phyloP scores from a whole-genome alignment of 2,329 filamentous ascomycete species.

The Exophiala mesophila region DNA sequence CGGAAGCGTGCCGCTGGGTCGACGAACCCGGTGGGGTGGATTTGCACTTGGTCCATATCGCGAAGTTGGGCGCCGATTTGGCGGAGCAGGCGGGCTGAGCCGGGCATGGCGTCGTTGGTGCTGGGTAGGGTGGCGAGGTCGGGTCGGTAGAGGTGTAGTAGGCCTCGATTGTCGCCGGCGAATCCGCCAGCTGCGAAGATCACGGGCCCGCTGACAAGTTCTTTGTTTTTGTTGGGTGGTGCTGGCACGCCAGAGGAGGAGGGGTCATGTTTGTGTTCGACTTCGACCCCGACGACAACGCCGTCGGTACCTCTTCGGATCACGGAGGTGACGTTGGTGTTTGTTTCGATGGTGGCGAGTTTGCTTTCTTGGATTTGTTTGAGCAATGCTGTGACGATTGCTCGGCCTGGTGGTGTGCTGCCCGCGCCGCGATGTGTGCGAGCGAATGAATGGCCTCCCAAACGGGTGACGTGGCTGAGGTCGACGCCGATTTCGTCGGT shows the following conservation, averaged over 20 bases:
- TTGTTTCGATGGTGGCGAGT: constrained; percentile 50
- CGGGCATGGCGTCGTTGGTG: constrained; percentile 57
- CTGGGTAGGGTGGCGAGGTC: constrained; percentile 58
- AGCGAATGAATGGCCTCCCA: constrained; percentile 56
- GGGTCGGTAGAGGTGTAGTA: constrained; percentile 53
- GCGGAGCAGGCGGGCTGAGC: constrained; percentile 45
- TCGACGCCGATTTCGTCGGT: constrained; percentile 55
- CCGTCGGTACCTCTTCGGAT: constrained; percentile 29
- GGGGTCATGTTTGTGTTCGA: background rate
- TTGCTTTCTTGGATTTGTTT: constrained; percentile 46
- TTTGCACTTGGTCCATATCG: constrained; percentile 52
- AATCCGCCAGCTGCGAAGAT: constrained; percentile 61
- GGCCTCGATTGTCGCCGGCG: constrained; percentile 55
- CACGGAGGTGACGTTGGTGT: constrained; percentile 51
- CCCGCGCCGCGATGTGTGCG: constrained; percentile 56
- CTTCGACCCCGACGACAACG: constrained; percentile 46
- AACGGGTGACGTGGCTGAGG: constrained; percentile 52
- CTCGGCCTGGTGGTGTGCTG: constrained; percentile 53
- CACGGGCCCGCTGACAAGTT: constrained; percentile 48
- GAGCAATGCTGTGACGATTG: constrained; percentile 54
- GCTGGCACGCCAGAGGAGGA: background rate
- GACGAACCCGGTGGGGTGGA: constrained; percentile 62
- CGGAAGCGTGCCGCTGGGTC: constrained; percentile 44
- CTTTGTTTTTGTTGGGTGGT: background rate
- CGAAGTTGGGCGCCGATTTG: constrained; percentile 37